These are phyloP conservation scores for Murraya paniculata DNA, from an alignment of 345 rosid species.

Conservation along the genomic window DNA sequence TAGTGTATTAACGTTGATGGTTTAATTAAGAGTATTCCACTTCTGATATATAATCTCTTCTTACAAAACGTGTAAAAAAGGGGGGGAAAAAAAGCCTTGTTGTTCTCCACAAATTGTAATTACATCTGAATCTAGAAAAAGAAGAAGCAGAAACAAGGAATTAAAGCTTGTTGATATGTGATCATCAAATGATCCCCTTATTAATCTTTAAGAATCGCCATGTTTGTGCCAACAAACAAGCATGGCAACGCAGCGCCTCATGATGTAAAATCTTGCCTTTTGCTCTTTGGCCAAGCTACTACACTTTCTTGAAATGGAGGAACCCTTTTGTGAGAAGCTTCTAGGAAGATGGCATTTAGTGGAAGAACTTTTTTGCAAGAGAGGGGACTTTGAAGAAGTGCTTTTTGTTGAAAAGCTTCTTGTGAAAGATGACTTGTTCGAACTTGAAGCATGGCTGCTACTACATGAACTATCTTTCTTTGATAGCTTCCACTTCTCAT, in stretches of 20 bases:
- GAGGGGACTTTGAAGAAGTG: conserved; percentile 58
- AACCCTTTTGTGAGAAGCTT: conserved; percentile 50
- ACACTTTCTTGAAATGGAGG: conserved; percentile 68
- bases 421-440: conserved; percentile 40
- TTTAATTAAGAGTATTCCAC: conserved; percentile 16
- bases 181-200: background rate
- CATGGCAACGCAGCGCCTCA: conserved; percentile 98
- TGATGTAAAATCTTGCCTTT: conserved; percentile 92
- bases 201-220: conserved; percentile 59
- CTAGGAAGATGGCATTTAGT: conserved; percentile 45
- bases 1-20: background rate
- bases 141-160: background rate
- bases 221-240: conserved; percentile 98
- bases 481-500: conserved; percentile 71
- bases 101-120: conserved; percentile 32
- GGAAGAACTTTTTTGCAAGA: conserved; percentile 52
- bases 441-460: conserved; percentile 33
- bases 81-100: conserved; percentile 4
- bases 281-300: conserved; percentile 93
- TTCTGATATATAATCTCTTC: conserved; percentile 23
- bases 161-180: background rate
- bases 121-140: conserved; percentile 19
- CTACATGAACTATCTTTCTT: conserved; percentile 45
- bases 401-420: conserved; percentile 75
- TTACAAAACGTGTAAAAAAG: conserved; percentile 24